Percentiles rank a stretch among this genome's conserved stretches.
These are phyloP conservation scores for Neonectria faginata DNA, from an alignment of 2,329 filamentous ascomycete genomes.

Conservation along the genomic window DNA sequence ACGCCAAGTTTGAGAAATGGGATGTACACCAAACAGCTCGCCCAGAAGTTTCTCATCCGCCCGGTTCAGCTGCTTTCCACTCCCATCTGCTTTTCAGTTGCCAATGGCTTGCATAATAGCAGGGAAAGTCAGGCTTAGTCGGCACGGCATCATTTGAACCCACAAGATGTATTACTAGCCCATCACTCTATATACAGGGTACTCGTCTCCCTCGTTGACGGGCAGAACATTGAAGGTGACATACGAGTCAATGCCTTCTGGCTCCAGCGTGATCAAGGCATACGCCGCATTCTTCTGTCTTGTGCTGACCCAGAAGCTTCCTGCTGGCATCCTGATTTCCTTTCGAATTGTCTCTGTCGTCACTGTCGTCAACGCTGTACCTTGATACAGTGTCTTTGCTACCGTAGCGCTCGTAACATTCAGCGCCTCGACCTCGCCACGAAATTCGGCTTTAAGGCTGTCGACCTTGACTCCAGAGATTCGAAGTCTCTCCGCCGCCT, in stretches of 20 bases:
- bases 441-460: conserved; percentile 37
- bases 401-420: conserved; percentile 41
- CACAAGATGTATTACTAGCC: background rate
- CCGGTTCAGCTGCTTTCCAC: too few relatives aligned
- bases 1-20: too few relatives aligned
- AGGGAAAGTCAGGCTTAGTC: too few relatives aligned
- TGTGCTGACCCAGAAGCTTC: conserved; percentile 44
- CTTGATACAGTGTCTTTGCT: conserved; percentile 44
- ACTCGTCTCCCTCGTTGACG: conserved; percentile 41
- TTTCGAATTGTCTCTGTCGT: conserved; percentile 33
- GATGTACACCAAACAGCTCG: too few relatives aligned
- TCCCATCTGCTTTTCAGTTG: too few relatives aligned
- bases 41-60: too few relatives aligned
- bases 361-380: conserved; percentile 40
- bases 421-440: conserved; percentile 45
- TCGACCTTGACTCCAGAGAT: conserved; percentile 44
- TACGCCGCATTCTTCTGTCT: conserved; percentile 45
- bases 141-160: too few relatives aligned
- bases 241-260: conserved; percentile 44
- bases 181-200: conserved; percentile 45
- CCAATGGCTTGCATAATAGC: too few relatives aligned
- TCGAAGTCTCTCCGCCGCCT: conserved; percentile 44
- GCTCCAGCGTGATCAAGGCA: conserved; percentile 45
- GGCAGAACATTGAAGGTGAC: conserved; percentile 43
- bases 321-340: conserved; percentile 42